Base-by-base conservation (phyloP, 306 rosid species). In the Spatholobus suberectus region DNA sequence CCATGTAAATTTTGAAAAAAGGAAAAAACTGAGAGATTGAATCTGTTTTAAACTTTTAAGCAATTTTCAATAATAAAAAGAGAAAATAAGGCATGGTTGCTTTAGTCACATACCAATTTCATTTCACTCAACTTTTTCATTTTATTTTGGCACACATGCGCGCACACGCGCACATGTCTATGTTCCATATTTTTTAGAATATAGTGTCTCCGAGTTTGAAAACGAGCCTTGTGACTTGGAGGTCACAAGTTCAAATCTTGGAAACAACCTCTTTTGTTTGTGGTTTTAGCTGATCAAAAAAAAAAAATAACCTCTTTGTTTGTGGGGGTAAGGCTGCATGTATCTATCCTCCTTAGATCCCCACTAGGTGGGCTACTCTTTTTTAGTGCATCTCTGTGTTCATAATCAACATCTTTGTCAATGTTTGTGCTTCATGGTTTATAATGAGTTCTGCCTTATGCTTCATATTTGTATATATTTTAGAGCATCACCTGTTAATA, bases 401-500 rank as follows among this genome's bases (percentile, higher is more conserved):
- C 12, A 1, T 43, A 2, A 51, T 18, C 1, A 23, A 51, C 57
- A 51, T 3, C 24, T 38, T 37, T 32, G 52, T 71, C 73, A 32
- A 34, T 27, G 9, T 11, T 26, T 46, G 44, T 72, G 47, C 51
- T 59, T 44, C 10, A 23, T 46, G 6, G 34, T 23, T 81, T 73
- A 54, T 70, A 41, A 70, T 66, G 49, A 72, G 77, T 82, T 82
- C 81, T 75, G 47, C 14, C 63, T 52, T 84, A 51, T 58, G 23
- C 51, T 54, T 62, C 73, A 57, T 40, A 43, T 49, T 58, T 74
- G 58, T 59, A 26, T 51, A 9, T 79, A 37, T 18, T 79, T 51
- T 24, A 76, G 52, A 26, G 81, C 65, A 55, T 77, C 82, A 61
- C 74, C 55, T 70, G 72, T 43, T 85, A 58, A 85, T 46, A 35